These are phyloP conservation scores for Phytophthora pini DNA, from an alignment of 352 stramenopile genomes.

Conservation along the genomic window DNA sequence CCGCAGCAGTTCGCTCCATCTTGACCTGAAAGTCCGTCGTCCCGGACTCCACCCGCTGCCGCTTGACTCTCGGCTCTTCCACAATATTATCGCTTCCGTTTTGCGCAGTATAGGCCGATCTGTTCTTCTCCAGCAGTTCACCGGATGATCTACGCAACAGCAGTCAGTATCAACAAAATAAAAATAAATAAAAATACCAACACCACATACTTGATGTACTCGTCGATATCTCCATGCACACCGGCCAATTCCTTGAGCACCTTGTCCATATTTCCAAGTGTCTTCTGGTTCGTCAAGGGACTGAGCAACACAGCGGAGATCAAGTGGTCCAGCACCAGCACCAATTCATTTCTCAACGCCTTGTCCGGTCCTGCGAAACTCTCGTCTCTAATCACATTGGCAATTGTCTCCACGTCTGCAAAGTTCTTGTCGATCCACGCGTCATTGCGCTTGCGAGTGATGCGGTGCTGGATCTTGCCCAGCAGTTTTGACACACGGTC, in stretches of 20 bases:
- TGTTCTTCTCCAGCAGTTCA: conserved; percentile 46
- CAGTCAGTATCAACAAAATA: background rate
- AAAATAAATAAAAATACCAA: background rate
- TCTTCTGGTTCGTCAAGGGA: conserved; percentile 36
- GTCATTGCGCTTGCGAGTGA: conserved; percentile 67
- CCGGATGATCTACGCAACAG: conserved; percentile 41
- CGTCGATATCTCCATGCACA: conserved; percentile 57
- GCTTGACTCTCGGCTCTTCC: conserved; percentile 42
- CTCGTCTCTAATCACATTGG: conserved; percentile 39
- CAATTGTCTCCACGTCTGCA: conserved; percentile 51
- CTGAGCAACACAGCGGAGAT: conserved; percentile 74
- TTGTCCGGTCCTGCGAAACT: conserved; percentile 40
- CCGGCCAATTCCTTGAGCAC: conserved; percentile 48
- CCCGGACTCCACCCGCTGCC: conserved; percentile 35
- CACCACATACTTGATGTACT: conserved; percentile 60
- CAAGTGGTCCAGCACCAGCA: conserved; percentile 72
- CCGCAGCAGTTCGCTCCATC: conserved; percentile 45
- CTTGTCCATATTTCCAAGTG: conserved; percentile 46
- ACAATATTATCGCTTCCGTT: conserved; percentile 20
- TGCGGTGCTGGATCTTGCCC: conserved; percentile 64
- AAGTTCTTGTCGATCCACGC: conserved; percentile 75
- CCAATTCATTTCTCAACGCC: conserved; percentile 57
- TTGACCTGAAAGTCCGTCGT: conserved; percentile 52
- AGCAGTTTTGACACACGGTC: conserved; percentile 55
- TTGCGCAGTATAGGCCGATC: conserved; percentile 22